Conservation (phyloP, 2,329 filamentous ascomycete species). For the Aspergillus sp. region DNA sequence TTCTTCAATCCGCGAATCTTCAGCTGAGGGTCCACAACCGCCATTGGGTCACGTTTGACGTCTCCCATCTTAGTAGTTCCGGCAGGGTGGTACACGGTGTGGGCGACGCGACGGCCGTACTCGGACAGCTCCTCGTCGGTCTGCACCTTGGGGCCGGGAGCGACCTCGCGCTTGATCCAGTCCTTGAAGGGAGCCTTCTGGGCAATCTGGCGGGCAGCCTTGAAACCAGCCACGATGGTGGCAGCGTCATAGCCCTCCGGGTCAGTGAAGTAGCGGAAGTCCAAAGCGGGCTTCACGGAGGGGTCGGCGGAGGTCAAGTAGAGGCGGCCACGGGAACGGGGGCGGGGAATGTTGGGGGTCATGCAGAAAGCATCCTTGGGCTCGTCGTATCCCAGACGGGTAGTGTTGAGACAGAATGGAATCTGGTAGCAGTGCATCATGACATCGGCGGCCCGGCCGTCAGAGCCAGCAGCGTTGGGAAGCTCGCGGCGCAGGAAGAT, state of each 20-base stretch:
- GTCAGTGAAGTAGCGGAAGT: slow-evolving; percentile 88
- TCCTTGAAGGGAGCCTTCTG: slow-evolving; percentile 71
- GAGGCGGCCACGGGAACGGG: slow-evolving; percentile 70
- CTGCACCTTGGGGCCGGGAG: slow-evolving; percentile 67
- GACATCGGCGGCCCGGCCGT: slow-evolving; percentile 74
- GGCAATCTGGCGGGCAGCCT: slow-evolving; percentile 71
- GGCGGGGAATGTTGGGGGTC: slow-evolving; percentile 85
- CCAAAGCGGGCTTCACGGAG: slow-evolving; percentile 71
- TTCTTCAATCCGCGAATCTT: slow-evolving; percentile 68
- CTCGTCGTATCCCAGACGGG: slow-evolving; percentile 68
- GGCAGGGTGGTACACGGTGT: slow-evolving; percentile 86
- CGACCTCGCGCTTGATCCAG: slow-evolving; percentile 79
- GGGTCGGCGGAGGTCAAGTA: slow-evolving; percentile 75
- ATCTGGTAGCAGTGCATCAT: slow-evolving; percentile 99
- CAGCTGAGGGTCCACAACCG: slow-evolving; percentile 74
- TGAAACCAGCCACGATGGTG: slow-evolving; percentile 72
- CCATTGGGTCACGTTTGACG: slow-evolving; percentile 60
- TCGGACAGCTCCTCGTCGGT: slow-evolving; percentile 76
- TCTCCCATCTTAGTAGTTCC: slow-evolving; percentile 91
- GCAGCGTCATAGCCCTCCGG: slow-evolving; percentile 79
- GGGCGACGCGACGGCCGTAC: slow-evolving; percentile 75
- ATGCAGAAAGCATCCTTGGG: slow-evolving; percentile 82
- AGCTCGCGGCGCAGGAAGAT: slow-evolving; percentile 79
- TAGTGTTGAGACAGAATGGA: slow-evolving; percentile 82
- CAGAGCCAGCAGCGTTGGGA: slow-evolving; percentile 62